These are phyloP conservation scores for Phytophthora quininea DNA, from an alignment of 352 stramenopile genomes.

Conservation along the genomic window DNA sequence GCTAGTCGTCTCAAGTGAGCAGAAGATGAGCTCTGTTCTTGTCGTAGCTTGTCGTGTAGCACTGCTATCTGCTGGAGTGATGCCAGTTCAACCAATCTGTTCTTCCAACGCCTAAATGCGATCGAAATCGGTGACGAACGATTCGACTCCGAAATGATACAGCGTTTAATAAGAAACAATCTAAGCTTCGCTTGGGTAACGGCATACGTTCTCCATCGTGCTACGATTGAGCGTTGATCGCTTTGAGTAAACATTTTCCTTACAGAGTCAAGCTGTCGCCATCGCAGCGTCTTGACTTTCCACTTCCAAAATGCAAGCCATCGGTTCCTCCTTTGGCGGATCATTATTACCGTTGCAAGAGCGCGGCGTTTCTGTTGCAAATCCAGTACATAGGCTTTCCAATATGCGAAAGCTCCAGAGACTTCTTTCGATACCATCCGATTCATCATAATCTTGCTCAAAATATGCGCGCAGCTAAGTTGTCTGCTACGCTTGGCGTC, in stretches of 20 bases:
- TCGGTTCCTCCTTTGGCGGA: constrained; percentile 20
- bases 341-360: constrained; percentile 20
- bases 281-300: constrained; percentile 31
- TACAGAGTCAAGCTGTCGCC: constrained; percentile 14
- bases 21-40: constrained; percentile 18
- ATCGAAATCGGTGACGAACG: constrained; percentile 15
- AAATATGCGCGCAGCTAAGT: constrained; percentile 1
- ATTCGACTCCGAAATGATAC: constrained; percentile 11
- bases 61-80: constrained; percentile 16
- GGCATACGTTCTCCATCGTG: constrained; percentile 21
- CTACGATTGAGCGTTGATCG: constrained; percentile 10
- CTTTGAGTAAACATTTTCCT: constrained; percentile 12
- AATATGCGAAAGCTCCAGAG: constrained; percentile 26
- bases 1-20: constrained; percentile 23
- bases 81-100: constrained; percentile 11
- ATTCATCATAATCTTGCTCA: constrained; percentile 27
- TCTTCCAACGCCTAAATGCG: constrained; percentile 32
- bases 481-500: constrained; percentile 4
- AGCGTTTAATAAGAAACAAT: constrained; percentile 32
- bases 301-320: constrained; percentile 31
- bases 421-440: constrained; percentile 20
- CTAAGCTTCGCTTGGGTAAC: constrained; percentile 17
- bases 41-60: constrained; percentile 17
- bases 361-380: constrained; percentile 8
- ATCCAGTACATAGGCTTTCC: constrained; percentile 20